Evolutionary conservation across 495 filamentous ascomycete species (phyloP).

Genomic region (Talaromyces stipitatus): DNA sequence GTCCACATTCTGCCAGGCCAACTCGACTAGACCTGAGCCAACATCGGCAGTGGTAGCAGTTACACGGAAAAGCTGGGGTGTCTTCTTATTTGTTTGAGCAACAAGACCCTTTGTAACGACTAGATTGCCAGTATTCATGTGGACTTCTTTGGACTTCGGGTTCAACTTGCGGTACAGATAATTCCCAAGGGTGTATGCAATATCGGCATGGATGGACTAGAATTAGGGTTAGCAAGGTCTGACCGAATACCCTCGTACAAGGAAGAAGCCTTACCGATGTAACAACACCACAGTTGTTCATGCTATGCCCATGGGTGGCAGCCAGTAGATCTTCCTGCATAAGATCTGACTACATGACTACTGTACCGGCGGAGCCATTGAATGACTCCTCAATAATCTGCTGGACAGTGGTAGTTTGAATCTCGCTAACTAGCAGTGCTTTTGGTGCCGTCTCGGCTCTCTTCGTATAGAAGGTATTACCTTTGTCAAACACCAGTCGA

Average conservation of each 20-base stretch:
- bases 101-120: slow-evolving; percentile 16
- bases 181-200: slow-evolving; percentile 19
- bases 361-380: slow-evolving; percentile 1
- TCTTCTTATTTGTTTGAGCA: slow-evolving; percentile 14
- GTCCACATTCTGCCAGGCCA: slow-evolving; percentile 25
- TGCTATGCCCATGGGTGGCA: slow-evolving; percentile 24
- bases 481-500: slow-evolving; percentile 27
- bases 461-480: slow-evolving; percentile 17
- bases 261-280: slow-evolving; percentile 29
- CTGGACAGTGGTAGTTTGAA: slow-evolving; percentile 17
- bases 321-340: slow-evolving; percentile 24
- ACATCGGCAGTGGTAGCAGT: slow-evolving; percentile 17
- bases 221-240: too few relatives aligned
- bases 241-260: too few relatives aligned
- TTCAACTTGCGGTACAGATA: slow-evolving; percentile 14
- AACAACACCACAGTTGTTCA: slow-evolving; percentile 30
- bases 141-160: slow-evolving; percentile 7
- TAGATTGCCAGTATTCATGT: slow-evolving; percentile 22
- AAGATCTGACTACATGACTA: slow-evolving; percentile 24
- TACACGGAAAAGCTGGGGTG: slow-evolving; percentile 27
- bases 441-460: too few relatives aligned
- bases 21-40: slow-evolving; percentile 7
- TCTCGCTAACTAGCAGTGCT: neutral
- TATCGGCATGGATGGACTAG: slow-evolving; percentile 23
- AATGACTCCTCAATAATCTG: slow-evolving; percentile 20